A percentile compares a stretch with the other conserved stretches of the same genome.
Evolutionary conservation across 73 alveolate species (phyloP).

Genomic region (Tetrahymena borealis): DNA sequence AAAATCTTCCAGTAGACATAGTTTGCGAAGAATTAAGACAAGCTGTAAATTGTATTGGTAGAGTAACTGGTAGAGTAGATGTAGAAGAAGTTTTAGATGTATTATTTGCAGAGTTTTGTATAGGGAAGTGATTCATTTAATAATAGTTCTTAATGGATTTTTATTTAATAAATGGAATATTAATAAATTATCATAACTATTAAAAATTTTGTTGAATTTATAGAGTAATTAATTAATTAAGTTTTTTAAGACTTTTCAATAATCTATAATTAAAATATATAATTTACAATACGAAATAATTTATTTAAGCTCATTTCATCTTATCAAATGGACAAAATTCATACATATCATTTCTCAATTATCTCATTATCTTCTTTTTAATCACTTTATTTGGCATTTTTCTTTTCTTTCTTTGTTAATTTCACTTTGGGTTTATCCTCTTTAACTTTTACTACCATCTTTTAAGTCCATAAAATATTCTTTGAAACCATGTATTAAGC

Average conservation of each 20-base stretch:
- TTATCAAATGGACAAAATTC: no score
- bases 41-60: constrained; percentile 33
- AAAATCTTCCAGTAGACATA: constrained; percentile 31
- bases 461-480: background rate
- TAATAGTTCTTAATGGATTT: no score
- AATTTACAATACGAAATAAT: no score
- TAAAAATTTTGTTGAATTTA: no score
- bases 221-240: no score
- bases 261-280: no score
- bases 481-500: background rate
- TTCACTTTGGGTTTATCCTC: background rate
- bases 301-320: no score
- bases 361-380: background rate
- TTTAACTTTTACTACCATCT: background rate
- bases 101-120: constrained; percentile 37
- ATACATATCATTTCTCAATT: background rate
- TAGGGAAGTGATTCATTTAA: constrained; percentile 50
- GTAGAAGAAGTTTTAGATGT: constrained; percentile 45
- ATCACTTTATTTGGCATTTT: background rate
- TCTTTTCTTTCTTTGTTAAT: background rate
- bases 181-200: no score
- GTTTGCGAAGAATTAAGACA: constrained; percentile 38
- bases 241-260: no score
- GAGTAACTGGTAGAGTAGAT: constrained; percentile 42
- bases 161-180: no score